Evolutionary conservation across 305 asterid genomes (phyloP).

Genomic region (Ruellia speciosa): DNA sequence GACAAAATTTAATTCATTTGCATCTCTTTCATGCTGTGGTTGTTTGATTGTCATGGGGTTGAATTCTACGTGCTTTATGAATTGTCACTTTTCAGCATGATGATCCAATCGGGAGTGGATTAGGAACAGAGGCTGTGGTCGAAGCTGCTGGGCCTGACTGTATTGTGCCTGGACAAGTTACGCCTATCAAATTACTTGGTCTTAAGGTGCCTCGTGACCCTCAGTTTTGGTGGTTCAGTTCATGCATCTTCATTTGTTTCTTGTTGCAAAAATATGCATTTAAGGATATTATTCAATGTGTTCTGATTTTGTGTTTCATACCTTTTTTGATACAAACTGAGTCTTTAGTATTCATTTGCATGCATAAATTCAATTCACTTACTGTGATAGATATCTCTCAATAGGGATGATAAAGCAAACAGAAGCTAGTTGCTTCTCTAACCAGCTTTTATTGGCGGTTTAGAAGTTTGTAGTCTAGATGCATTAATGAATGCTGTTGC

Average conservation of each 20-base stretch:
- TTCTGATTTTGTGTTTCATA: too few species aligned
- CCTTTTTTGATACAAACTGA: too few species aligned
- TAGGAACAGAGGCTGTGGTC: slow-evolving; percentile 71
- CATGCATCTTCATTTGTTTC: slow-evolving; percentile 7
- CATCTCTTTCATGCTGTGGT: neutral
- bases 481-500: neutral
- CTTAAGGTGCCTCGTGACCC: slow-evolving; percentile 50
- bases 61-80: slow-evolving; percentile 13
- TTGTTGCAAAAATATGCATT: too few species aligned
- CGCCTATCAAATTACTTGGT: slow-evolving; percentile 78
- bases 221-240: slow-evolving; percentile 4
- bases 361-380: too few species aligned
- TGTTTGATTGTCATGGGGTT: slow-evolving; percentile 1
- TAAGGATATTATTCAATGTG: too few species aligned
- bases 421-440: neutral
- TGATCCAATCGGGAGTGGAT: slow-evolving; percentile 77
- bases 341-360: too few species aligned
- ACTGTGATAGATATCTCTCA: too few species aligned
- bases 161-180: slow-evolving; percentile 77
- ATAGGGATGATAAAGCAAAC: too few species aligned
- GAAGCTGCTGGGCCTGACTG: slow-evolving; percentile 98
- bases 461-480: neutral
- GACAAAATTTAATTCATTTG: neutral
- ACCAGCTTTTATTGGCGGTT: slow-evolving; percentile 8
- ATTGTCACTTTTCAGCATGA: slow-evolving; percentile 40